phyloP scores from a whole-genome alignment of 345 rosid genomes.

The Angophora floribunda region DNA sequence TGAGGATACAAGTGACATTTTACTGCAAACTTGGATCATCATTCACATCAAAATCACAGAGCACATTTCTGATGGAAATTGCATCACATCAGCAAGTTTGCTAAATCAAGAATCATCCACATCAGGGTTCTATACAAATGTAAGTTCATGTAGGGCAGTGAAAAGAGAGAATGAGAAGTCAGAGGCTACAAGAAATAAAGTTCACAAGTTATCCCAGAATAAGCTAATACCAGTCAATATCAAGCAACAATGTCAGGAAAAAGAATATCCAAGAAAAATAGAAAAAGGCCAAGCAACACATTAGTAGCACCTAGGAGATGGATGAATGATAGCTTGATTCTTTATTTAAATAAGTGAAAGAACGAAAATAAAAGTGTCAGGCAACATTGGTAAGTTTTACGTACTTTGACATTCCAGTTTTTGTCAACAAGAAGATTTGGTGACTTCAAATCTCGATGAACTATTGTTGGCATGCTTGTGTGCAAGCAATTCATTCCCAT shows the following conservation, averaged over 20 bases:
- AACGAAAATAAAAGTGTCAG: neutral
- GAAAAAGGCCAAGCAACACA: neutral
- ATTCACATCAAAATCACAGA: neutral
- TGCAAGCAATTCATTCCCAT: conserved; percentile 98
- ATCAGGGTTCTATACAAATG: neutral
- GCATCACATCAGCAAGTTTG: neutral
- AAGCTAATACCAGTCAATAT: neutral
- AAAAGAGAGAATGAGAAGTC: neutral
- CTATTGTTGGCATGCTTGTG: conserved; percentile 83
- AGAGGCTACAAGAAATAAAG: neutral
- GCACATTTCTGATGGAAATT: neutral
- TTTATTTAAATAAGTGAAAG: neutral
- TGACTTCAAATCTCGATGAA: conserved; percentile 95
- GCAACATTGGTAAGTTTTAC: neutral
- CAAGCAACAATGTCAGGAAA: neutral
- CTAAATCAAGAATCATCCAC: neutral
- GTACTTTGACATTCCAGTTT: conserved; percentile 94
- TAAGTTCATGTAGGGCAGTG: neutral
- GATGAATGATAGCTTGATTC: neutral
- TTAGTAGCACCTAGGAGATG: neutral
- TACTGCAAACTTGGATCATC: neutral
- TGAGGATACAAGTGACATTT: neutral
- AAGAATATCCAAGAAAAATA: neutral
- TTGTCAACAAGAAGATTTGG: conserved; percentile 95
- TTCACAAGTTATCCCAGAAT: neutral